A percentile compares a stretch with the other conserved stretches of the same genome.
These are phyloP conservation scores for Paecilomyces formosus DNA, from an alignment of 2,329 filamentous ascomycete genomes.

Conservation along the genomic window DNA sequence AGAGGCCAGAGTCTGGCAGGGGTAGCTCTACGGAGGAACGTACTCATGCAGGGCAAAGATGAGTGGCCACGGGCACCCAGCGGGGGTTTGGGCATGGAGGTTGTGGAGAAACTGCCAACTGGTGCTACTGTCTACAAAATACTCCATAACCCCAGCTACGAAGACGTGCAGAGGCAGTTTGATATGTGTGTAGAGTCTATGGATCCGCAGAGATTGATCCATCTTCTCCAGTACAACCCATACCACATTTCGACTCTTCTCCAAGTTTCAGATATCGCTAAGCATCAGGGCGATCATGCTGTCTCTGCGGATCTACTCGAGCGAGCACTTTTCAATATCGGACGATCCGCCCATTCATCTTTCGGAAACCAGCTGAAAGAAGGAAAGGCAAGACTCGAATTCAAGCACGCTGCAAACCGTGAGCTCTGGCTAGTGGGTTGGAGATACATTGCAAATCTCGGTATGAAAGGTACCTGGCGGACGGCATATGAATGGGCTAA, in stretches of 20 bases:
- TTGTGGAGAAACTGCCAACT: constrained; percentile 47
- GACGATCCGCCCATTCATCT: constrained; percentile 75
- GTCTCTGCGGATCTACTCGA: constrained; percentile 82
- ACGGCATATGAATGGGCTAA: constrained; percentile 94
- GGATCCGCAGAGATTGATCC: constrained; percentile 76
- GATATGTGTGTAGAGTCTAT: constrained; percentile 71
- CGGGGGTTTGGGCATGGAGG: constrained; percentile 77
- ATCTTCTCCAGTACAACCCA: constrained; percentile 65
- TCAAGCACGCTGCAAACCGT: constrained; percentile 74
- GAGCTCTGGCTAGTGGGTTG: constrained; percentile 89
- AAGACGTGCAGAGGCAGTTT: constrained; percentile 67
- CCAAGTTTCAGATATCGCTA: constrained; percentile 85
- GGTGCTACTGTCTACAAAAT: constrained; percentile 69
- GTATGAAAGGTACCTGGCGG: constrained; percentile 86
- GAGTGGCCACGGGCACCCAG: constrained; percentile 75
- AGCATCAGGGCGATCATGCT: constrained; percentile 82
- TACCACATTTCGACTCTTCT: constrained; percentile 93
- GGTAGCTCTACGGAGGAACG: constrained; percentile 66
- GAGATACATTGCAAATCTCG: constrained; percentile 77
- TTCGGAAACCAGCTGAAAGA: constrained; percentile 69
- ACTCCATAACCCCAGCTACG: constrained; percentile 66
- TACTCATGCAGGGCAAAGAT: constrained; percentile 80
- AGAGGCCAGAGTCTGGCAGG: constrained; percentile 60
- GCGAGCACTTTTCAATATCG: constrained; percentile 85
- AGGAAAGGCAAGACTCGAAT: constrained; percentile 75